Base-by-base conservation (phyloP, 2,329 filamentous ascomycete genomes). In the Aspergillus amoenus region DNA sequence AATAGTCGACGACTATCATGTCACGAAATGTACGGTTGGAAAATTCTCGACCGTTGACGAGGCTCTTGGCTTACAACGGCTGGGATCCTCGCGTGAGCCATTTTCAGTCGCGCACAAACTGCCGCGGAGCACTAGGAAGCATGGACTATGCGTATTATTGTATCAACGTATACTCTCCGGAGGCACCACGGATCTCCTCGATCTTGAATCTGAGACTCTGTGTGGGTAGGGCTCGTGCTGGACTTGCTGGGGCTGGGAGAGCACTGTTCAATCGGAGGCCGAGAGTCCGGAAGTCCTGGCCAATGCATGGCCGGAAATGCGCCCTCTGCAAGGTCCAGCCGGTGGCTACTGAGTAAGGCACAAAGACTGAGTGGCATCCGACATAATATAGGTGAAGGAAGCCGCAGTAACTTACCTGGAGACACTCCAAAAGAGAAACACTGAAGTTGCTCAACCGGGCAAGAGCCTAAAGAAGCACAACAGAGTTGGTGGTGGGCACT, bases 201-300 rank as follows among this genome's bases (percentile, higher is more conserved):
- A 30, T 30, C 27, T 37, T 7, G 12, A 34, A 46, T 53, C 52
- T 55, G 17, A 39, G 27, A 53, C 45, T 52, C 49, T 57, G 55
- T 27, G 55, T 53, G 50, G 55, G 44, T 57, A 54, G 51, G 47
- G 50, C 43, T 57, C n/a, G 40, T 44, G 30, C 27, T 30, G 27
- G 27, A 30, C 27, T 30, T 30, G 27, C 27, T 30, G 27, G 24
- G 32, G 34, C 39, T 57, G 45, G 46, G 3, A 43, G 30, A 39
- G 45, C 44, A 48, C 11, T 48, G 52, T 55, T 48, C 52, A 47
- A 55, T 55, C 24, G 52, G 52, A 55, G 44, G 34, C 44, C 44
- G 44, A 41, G 44, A 55, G 44, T 55, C 48, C 37, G 39, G 49
- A 43, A 52, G 45, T 43, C 42, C 27, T 52, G 49, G 48, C 30